phyloP scores from a whole-genome alignment of 495 filamentous ascomycete species.

The Cryomyces minteri region DNA sequence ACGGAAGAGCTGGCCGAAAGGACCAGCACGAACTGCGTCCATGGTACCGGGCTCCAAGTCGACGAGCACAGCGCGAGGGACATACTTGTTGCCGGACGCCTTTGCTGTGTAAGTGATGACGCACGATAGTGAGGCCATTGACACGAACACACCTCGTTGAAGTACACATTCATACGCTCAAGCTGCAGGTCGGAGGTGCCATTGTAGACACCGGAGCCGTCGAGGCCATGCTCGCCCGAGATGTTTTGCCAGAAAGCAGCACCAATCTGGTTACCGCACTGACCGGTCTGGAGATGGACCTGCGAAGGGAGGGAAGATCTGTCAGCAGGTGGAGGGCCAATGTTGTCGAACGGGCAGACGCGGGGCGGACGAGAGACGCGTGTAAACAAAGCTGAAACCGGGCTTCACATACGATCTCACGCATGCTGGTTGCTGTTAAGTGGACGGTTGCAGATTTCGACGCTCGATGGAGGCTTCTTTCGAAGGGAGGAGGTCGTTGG shows the following conservation, averaged over 20 bases:
- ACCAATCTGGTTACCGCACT: conserved; percentile 53
- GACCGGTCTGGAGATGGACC: conserved; percentile 98
- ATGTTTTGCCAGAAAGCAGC: conserved; percentile 59
- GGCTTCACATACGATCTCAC: conserved; percentile 23
- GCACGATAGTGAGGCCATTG: not conserved
- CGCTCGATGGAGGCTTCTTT: no score
- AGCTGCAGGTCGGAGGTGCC: conserved; percentile 96
- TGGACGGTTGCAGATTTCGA: not conserved
- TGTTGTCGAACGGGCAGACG: conserved; percentile 18
- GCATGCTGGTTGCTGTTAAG: conserved; percentile 14
- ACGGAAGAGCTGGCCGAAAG: conserved; percentile 98
- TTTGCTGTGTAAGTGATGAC: conserved; percentile 20
- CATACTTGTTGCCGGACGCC: conserved; percentile 96
- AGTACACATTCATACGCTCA: conserved; percentile 99
- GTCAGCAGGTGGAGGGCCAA: conserved; percentile 21
- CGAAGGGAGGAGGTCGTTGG: no score
- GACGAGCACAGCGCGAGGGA: conserved; percentile 97
- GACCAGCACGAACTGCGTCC: conserved; percentile 97
- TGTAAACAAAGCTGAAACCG: conserved; percentile 7
- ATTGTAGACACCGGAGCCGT: conserved; percentile 92
- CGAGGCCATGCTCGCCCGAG: conserved; percentile 97
- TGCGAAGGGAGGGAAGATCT: conserved; percentile 25
- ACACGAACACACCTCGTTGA: conserved; percentile 70
- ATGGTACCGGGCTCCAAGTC: conserved; percentile 98
- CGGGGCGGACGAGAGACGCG: conserved; percentile 19